phyloP scores from a whole-genome alignment of 1,284 basidiomycete genomes.

The Ceratobasidium sp. region DNA sequence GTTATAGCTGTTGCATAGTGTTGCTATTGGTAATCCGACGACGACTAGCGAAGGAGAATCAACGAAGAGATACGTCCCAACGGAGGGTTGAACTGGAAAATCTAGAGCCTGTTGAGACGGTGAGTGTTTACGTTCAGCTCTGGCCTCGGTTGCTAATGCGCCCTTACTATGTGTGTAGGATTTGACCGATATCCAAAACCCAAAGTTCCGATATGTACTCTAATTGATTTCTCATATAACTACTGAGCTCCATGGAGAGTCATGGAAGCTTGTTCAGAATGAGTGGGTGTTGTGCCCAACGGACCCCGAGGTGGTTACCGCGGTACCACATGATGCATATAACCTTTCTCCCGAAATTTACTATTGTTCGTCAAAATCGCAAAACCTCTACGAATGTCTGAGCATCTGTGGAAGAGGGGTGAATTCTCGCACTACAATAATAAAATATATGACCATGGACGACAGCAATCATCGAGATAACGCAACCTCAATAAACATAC shows the following conservation, averaged over 20 bases:
- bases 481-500: not conserved
- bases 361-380: too few relatives aligned
- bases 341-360: too few relatives aligned
- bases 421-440: slow-evolving; percentile 36
- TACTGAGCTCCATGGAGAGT: too few relatives aligned
- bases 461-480: not conserved
- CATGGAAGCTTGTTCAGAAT: too few relatives aligned
- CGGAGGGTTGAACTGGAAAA: not conserved
- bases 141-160: too few relatives aligned
- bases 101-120: not conserved
- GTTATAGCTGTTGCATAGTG: slow-evolving; percentile 20
- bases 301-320: too few relatives aligned
- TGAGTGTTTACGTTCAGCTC: too few relatives aligned
- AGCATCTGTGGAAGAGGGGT: slow-evolving; percentile 12
- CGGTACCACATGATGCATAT: too few relatives aligned
- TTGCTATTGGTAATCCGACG: slow-evolving; percentile 14
- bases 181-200: slow-evolving; percentile 32
- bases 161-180: not conserved
- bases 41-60: slow-evolving; percentile 3
- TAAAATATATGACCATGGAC: slow-evolving; percentile 16
- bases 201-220: slow-evolving; percentile 23
- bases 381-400: too few relatives aligned
- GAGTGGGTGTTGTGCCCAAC: too few relatives aligned
- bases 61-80: slow-evolving; percentile 9
- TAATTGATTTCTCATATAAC: not conserved